A percentile compares a stretch with the other conserved stretches of the same genome.
These are phyloP conservation scores for Aspergillus fumigatiaffinis DNA, from an alignment of 2,329 filamentous ascomycete genomes.

Conservation along the genomic window DNA sequence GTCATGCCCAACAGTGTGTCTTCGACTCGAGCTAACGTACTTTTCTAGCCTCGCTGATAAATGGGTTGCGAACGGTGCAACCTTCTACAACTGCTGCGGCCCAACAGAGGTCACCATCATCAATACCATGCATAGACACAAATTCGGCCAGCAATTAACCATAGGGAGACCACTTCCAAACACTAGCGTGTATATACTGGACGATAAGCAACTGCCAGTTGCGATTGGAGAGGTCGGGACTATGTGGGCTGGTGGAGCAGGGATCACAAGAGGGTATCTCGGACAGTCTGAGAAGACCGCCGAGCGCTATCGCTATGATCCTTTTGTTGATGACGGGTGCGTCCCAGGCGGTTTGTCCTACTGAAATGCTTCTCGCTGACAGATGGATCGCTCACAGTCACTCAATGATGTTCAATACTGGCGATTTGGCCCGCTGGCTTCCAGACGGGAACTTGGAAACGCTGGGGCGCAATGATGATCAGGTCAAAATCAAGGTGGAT, in stretches of 20 bases:
- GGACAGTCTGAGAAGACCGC: slow-evolving; percentile 5
- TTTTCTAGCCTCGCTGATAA: slow-evolving; percentile 6
- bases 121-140: slow-evolving; percentile 11
- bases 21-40: neutral
- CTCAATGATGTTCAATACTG: slow-evolving; percentile 10
- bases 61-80: slow-evolving; percentile 3
- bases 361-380: neutral
- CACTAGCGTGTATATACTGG: slow-evolving; percentile 10
- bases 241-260: slow-evolving; percentile 8
- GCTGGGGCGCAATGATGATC: slow-evolving; percentile 8
- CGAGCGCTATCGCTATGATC: slow-evolving; percentile 5
- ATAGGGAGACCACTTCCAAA: slow-evolving; percentile 10
- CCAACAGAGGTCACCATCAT: slow-evolving; percentile 9
- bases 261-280: slow-evolving; percentile 5
- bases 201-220: slow-evolving; percentile 1
- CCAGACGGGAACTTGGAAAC: slow-evolving; percentile 5
- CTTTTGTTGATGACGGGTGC: slow-evolving; percentile 6
- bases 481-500: slow-evolving; percentile 7
- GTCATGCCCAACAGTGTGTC: too few relatives aligned
- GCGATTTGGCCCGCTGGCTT: slow-evolving; percentile 8
- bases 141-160: neutral
- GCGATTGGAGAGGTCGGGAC: slow-evolving; percentile 4
- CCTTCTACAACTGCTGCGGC: slow-evolving; percentile 10
- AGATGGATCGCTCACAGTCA: neutral
- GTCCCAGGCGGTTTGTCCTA: neutral